These are phyloP conservation scores for Daedalea quercina DNA, from an alignment of 768 basidiomycete genomes.

Conservation along the genomic window DNA sequence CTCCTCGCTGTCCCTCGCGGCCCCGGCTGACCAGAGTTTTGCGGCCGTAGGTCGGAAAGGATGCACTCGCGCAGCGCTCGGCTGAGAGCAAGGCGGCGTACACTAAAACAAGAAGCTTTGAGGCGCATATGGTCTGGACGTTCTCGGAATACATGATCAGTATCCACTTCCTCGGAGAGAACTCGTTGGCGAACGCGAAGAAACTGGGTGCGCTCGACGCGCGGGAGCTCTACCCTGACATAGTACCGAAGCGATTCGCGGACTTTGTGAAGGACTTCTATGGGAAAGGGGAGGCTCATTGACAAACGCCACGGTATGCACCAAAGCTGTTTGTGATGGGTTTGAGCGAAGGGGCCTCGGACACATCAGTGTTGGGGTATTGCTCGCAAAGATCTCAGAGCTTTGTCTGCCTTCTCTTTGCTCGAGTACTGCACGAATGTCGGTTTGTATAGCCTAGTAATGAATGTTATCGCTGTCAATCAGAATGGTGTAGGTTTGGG, in stretches of 20 bases:
- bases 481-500: too few species aligned
- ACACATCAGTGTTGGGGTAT: too few species aligned
- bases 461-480: too few species aligned
- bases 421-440: too few species aligned
- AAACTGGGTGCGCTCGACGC: constrained; percentile 23
- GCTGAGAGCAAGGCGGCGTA: neutral
- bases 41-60: neutral
- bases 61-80: constrained; percentile 6
- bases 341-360: too few species aligned
- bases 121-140: neutral
- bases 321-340: too few species aligned
- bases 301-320: too few species aligned
- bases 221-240: constrained; percentile 24
- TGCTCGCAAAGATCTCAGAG: too few species aligned
- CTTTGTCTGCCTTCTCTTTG: too few species aligned
- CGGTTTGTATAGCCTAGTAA: too few species aligned
- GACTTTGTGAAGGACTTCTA: constrained; percentile 22
- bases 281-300: neutral
- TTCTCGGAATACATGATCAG: constrained; percentile 15
- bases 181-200: constrained; percentile 21
- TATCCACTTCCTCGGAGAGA: constrained; percentile 24
- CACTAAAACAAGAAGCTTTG: neutral
- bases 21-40: neutral
- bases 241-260: constrained; percentile 13
- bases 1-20: neutral